Evolutionary conservation across 1,139 yeast genomes (phyloP).

Genomic region (Lodderomyces elongisporus): DNA sequence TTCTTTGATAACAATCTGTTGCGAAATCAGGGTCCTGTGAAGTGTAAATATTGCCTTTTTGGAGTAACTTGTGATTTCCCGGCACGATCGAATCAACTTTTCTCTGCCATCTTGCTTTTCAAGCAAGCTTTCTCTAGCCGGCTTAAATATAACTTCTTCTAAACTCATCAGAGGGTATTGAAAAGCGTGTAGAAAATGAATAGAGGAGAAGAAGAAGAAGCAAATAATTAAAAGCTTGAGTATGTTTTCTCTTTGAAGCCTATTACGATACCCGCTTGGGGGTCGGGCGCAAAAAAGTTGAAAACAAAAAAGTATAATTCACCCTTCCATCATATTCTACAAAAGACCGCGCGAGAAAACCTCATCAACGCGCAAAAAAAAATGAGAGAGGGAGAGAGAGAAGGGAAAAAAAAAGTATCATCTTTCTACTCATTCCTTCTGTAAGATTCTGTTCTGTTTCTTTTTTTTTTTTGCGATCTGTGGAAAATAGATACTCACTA

Average conservation of each 20-base stretch:
- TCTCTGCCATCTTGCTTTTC: slow-evolving; percentile 30
- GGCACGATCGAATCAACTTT: slow-evolving; percentile 27
- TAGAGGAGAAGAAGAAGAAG: neutral
- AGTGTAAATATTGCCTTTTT: slow-evolving; percentile 36
- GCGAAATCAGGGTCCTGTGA: slow-evolving; percentile 19
- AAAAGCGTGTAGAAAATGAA: neutral
- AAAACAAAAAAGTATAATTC: too few relatives aligned
- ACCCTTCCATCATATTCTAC: too few relatives aligned
- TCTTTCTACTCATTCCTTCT: too few relatives aligned
- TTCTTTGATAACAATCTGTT: slow-evolving; percentile 10
- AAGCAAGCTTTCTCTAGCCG: slow-evolving; percentile 15
- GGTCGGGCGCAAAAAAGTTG: too few relatives aligned
- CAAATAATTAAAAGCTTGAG: too few relatives aligned
- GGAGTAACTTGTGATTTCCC: slow-evolving; percentile 35
- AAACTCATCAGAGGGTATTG: slow-evolving; percentile 2
- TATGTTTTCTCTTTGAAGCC: too few relatives aligned
- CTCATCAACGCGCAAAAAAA: neutral
- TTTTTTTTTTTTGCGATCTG: too few relatives aligned
- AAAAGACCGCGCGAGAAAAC: neutral
- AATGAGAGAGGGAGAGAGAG: too few relatives aligned
- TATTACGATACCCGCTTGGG: too few relatives aligned
- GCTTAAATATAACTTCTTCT: slow-evolving; percentile 13
- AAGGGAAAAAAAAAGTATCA: too few relatives aligned
- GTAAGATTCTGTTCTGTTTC: too few relatives aligned
- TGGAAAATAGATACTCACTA: too few relatives aligned